phyloP scores from a whole-genome alignment of 2,329 filamentous ascomycete genomes.

The Neofusicoccum kwambonambiense region DNA sequence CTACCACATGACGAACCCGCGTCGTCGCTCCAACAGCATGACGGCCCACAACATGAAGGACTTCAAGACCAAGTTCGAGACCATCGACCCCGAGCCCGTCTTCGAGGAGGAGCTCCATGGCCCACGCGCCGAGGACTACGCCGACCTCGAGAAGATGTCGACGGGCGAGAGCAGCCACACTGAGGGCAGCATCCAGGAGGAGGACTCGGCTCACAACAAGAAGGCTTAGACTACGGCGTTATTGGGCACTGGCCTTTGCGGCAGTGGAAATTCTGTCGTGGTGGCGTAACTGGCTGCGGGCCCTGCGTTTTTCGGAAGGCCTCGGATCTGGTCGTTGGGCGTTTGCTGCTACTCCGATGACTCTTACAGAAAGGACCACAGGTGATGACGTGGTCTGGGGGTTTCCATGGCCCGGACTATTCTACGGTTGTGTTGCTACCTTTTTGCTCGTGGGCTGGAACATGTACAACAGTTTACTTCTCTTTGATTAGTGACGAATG shows the following conservation, averaged over 20 bases:
- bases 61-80: constrained; percentile 97
- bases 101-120: constrained; percentile 87
- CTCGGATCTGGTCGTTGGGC: not conserved
- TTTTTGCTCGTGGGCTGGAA: not conserved
- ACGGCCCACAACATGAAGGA: constrained; percentile 68
- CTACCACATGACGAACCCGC: constrained; percentile 81
- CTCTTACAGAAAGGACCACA: constrained; percentile 19
- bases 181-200: constrained; percentile 61
- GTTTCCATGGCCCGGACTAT: not conserved
- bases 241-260: not conserved
- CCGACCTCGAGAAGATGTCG: constrained; percentile 51
- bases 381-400: constrained; percentile 9
- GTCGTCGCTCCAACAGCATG: constrained; percentile 87
- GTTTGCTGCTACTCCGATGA: constrained; percentile 1
- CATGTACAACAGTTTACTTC: constrained; percentile 9
- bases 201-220: constrained; percentile 34
- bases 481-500: constrained; percentile 16
- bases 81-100: constrained; percentile 82
- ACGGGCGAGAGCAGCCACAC: constrained; percentile 48
- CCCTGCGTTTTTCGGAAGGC: not conserved
- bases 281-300: not conserved
- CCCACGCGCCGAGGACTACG: constrained; percentile 56
- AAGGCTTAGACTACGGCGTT: not conserved
- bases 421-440: not conserved
- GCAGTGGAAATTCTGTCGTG: constrained; percentile 4